These are phyloP conservation scores for Plenodomus biglobosus DNA, from an alignment of 2,329 filamentous ascomycete species.

Conservation along the genomic window DNA sequence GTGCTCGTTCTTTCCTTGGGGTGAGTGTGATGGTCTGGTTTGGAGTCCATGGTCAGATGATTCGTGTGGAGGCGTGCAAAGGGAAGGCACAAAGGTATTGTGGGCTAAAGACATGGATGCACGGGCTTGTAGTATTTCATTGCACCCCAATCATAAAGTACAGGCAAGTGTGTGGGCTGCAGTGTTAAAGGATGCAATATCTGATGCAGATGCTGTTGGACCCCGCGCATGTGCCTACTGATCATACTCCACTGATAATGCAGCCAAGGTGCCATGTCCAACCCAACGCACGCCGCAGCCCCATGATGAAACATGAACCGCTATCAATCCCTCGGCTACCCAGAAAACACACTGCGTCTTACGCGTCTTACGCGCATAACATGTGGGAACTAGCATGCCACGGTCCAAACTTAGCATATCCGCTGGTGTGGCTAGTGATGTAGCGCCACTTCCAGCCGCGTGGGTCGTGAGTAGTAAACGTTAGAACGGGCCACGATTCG, in stretches of 20 bases:
- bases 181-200: too few relatives aligned
- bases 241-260: not conserved
- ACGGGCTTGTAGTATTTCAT: too few relatives aligned
- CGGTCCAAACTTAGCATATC: not conserved
- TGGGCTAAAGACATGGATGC: too few relatives aligned
- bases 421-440: conserved; percentile 26
- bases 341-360: not conserved
- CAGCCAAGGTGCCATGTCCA: not conserved
- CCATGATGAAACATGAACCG: not conserved
- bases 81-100: not conserved
- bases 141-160: too few relatives aligned
- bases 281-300: not conserved
- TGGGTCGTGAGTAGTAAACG: conserved; percentile 25
- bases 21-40: not conserved
- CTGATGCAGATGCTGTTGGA: conserved; percentile 1
- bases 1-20: conserved; percentile 3
- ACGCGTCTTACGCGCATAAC: not conserved
- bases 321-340: not conserved
- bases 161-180: too few relatives aligned
- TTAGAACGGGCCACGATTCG: conserved; percentile 41
- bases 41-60: not conserved
- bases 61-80: too few relatives aligned
- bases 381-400: not conserved
- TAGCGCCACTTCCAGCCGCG: conserved; percentile 23
- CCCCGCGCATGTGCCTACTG: conserved; percentile 3